Evolutionary conservation across 129 eudicot genomes (phyloP).

Genomic region (Ambrosia artemisiifolia): DNA sequence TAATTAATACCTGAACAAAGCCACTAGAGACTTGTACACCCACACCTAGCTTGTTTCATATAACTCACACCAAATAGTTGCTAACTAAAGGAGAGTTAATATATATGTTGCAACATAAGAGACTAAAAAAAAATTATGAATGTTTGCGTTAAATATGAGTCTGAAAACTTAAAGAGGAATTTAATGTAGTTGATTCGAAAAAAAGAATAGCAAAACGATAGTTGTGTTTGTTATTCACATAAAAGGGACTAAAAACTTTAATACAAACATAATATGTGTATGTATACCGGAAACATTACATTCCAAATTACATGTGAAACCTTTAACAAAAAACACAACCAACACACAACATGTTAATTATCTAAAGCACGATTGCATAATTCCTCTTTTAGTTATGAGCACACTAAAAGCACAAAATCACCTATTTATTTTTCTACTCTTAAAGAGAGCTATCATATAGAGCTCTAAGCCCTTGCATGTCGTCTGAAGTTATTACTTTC

Average conservation of each 20-base stretch:
- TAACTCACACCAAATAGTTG: no score
- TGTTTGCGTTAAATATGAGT: no score
- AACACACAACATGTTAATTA: background rate
- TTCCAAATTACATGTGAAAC: background rate
- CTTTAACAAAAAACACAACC: background rate
- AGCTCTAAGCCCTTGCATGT: slow-evolving; percentile 33
- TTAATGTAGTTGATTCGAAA: background rate
- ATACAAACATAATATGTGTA: background rate
- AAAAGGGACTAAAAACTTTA: background rate
- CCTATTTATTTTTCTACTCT: background rate
- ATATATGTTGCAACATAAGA: no score
- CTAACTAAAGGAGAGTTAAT: no score
- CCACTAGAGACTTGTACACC: no score
- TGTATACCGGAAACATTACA: no score
- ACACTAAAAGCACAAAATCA: background rate
- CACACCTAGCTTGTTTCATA: no score
- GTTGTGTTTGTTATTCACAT: background rate
- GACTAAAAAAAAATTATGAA: no score
- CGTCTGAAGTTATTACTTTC: slow-evolving; percentile 30
- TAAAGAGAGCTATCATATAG: slow-evolving; percentile 17
- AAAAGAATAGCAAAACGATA: background rate
- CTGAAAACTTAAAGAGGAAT: no score
- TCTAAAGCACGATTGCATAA: background rate
- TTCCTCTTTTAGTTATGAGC: background rate
- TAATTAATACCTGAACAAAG: no score